Base-by-base conservation (phyloP, 257 asterid genomes). In the Anisodus acutangulus region DNA sequence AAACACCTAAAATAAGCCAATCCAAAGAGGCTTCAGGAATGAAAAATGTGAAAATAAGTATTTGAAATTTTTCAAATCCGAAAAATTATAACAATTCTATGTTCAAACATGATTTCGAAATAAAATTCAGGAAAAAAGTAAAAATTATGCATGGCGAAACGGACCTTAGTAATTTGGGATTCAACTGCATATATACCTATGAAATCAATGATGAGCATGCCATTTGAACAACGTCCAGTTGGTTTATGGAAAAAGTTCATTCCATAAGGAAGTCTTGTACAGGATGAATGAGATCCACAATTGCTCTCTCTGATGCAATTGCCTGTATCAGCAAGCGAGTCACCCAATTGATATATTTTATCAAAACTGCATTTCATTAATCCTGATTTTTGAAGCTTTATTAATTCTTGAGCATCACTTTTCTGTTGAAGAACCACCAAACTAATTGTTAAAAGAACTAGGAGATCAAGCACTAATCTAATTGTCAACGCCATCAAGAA, bases 341-440 rank as follows among this genome's bases (percentile, higher is more conserved):
- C 89, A 19, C 89, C 88, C 3, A 89, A 16, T 12, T 87, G 83
- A 64, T 81, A 87, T n/a, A 87, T 37, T 55, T 78, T 83, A 17
- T 87, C 71, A 0, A 87, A 51, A 1, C 51, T 17, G 70, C 88
- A 85, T 26, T 57, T 86, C n/a, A 4, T 66, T 10, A 59, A 47
- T 19, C 64, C 41, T 19, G 81, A 83, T 1, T 57, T 8, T 47
- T 47, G 0, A 72, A 72, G 19, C 60, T 10, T 72, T 6, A 72
- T 22, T 72, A 72, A 5, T 9, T 45, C 59, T 45, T 71, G 0
- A 16, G 79, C 88, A 37, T 47, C 15, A 3, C 37, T 43, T 4
- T 26, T 70, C 37, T 71, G 9, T n/a, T 45, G 58, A 71, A 86
- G 0, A 51, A 79, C 19, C 17, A 83, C 37, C 12, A 79, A 79